A percentile compares a stretch with the other conserved stretches of the same genome.
phyloP scores from a whole-genome alignment of 352 stramenopile species.

The Pseudoperonospora humuli region DNA sequence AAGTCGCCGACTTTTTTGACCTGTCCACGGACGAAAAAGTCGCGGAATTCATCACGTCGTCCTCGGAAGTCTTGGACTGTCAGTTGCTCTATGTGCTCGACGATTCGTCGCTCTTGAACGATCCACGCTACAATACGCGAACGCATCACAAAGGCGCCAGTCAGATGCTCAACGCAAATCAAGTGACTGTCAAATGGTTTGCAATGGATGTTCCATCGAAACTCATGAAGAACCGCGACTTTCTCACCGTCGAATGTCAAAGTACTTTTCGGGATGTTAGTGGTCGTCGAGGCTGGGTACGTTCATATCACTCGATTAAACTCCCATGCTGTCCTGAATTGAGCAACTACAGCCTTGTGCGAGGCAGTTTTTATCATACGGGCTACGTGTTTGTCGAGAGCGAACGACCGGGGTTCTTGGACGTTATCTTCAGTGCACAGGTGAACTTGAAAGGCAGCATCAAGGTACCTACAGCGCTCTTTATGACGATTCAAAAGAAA shows the following conservation, averaged over 20 bases:
- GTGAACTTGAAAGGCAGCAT: conserved; percentile 61
- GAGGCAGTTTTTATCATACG: conserved; percentile 61
- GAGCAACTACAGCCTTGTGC: conserved; percentile 38
- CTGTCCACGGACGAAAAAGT: conserved; percentile 46
- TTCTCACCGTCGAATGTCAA: conserved; percentile 69
- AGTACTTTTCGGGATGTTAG: conserved; percentile 58
- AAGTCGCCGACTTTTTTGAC: conserved; percentile 67
- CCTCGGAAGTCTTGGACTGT: conserved; percentile 44
- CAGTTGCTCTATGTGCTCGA: conserved; percentile 57
- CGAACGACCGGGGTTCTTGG: conserved; percentile 45
- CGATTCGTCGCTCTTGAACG: conserved; percentile 22
- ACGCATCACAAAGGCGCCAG: conserved; percentile 9
- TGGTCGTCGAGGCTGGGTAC: conserved; percentile 56
- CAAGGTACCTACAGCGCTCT: conserved; percentile 34
- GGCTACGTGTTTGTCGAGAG: conserved; percentile 70
- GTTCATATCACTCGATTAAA: conserved; percentile 63
- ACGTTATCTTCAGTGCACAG: conserved; percentile 55
- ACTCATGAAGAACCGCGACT: conserved; percentile 63
- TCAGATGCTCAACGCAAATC: conserved; percentile 40
- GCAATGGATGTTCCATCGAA: conserved; percentile 42
- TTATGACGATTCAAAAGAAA: conserved; percentile 48
- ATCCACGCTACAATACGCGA: conserved; percentile 18
- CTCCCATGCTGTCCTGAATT: conserved; percentile 55
- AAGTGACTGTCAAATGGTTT: conserved; percentile 67
- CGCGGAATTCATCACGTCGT: conserved; percentile 31